phyloP scores from a whole-genome alignment of 176 grass and related monocot species.

The Carex littledalei region DNA sequence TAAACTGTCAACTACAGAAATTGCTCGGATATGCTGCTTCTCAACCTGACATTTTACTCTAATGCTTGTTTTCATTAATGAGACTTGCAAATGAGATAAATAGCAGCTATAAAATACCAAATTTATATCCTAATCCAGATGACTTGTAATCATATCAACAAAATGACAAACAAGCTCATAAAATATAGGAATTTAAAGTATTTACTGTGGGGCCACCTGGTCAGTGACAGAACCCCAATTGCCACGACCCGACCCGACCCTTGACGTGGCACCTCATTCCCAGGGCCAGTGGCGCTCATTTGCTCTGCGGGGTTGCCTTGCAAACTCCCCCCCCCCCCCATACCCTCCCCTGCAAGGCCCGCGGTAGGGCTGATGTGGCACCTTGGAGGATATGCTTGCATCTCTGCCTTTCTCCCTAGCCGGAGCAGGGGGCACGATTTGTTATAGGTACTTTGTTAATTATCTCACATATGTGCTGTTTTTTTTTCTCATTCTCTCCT shows the following conservation, averaged over 20 bases:
- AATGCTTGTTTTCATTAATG: background rate
- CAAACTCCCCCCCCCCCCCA: too few species aligned
- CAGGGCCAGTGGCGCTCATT: too few species aligned
- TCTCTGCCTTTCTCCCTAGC: conserved; percentile 38
- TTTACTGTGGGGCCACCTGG: conserved; percentile 51
- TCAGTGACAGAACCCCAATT: conserved; percentile 71
- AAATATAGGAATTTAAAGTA: background rate
- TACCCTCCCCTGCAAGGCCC: too few species aligned
- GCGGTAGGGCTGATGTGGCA: conserved; percentile 27
- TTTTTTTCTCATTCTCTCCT: too few species aligned
- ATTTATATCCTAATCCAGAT: background rate
- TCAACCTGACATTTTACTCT: background rate
- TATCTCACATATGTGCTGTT: too few species aligned
- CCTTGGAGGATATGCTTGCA: conserved; percentile 36
- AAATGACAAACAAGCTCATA: background rate
- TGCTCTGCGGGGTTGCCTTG: too few species aligned
- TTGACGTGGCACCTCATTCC: conserved; percentile 52
- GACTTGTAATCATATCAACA: background rate
- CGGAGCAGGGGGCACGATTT: conserved; percentile 27
- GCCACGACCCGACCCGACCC: conserved; percentile 43
- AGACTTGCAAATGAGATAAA: background rate
- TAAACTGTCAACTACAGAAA: background rate
- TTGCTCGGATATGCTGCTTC: background rate
- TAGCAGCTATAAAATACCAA: background rate
- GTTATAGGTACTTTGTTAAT: background rate